Evolutionary conservation across 805 yeast genomes (phyloP), one percentile per base, ranked within the genome.

Genomic region (Komagataella kurtzmanii): DNA sequence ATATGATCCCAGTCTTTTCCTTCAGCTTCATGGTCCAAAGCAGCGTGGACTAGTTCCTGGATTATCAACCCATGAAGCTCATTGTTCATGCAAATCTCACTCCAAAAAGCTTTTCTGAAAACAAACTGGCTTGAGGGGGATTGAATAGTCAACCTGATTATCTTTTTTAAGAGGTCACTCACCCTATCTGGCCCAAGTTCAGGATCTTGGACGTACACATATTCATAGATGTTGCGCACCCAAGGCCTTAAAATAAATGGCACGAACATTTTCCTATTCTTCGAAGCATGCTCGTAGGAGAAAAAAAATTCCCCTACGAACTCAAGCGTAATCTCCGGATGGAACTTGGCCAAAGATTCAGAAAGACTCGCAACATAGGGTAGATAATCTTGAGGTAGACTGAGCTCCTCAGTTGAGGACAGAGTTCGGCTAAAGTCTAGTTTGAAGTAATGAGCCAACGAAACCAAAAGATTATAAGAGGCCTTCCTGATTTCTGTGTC

Each of bases 1-100:
- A 81, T 74, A 48, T 75, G 77, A 17, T 74, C 73, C 88, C 88
- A 85, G 49, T 75, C 81, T 44, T 78, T 75, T 3, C 83, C 85
- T 57, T 83, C 88, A n/a, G 88, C 81, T 56, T 83, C 85, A 59
- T 83, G 79, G 56, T 85, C 93, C 56, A 86, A 75, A 1, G 89
- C 83, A 55, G 81, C 83, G 2, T 81, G 77, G 5, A 87, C 77
- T 19, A 85, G 77, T 59, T 87, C 96, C 55, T 85, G 89, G 8
- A 88, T 74, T 21, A 87, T 68, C 3, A 79, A 64, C 1, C 75
- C 70, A 3, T 77, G 74, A 10, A 88, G 64, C 44, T 79, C 69
- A 47, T 81, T 81, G 51, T 85, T 89, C 2, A 75, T 59, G 19
- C 84, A 79, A 12, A 88, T 59, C 50, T 76, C 73, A 44, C 79